phyloP scores from a whole-genome alignment of 2,329 filamentous ascomycete genomes.

The Calonectria hawksworthii region DNA sequence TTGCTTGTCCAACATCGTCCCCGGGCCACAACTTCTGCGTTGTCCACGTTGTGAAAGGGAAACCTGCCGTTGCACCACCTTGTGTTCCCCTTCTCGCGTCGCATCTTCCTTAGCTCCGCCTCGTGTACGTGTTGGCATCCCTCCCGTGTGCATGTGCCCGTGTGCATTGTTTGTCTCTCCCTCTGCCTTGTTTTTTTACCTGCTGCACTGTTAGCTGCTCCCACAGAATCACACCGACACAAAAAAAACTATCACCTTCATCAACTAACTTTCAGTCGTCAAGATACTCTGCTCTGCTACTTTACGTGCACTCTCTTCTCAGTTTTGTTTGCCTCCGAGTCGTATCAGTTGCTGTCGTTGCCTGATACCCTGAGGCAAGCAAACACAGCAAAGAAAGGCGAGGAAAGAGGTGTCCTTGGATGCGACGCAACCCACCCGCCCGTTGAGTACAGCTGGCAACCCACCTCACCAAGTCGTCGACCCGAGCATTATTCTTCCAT shows the following conservation, averaged over 20 bases:
- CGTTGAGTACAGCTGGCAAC: constrained; percentile 4
- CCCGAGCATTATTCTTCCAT: background rate
- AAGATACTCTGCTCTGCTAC: background rate
- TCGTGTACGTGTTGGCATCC: constrained; percentile 12
- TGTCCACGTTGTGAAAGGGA: constrained; percentile 1
- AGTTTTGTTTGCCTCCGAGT: background rate
- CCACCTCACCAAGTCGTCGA: background rate
- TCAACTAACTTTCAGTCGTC: background rate
- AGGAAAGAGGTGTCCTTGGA: constrained; percentile 13
- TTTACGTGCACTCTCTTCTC: background rate
- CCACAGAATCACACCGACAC: background rate
- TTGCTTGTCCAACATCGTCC: background rate
- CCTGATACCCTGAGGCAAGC: constrained; percentile 15
- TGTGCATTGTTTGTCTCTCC: constrained; percentile 4
- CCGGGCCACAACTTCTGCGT: constrained; percentile 6
- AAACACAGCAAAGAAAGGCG: background rate
- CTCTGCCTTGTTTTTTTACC: background rate
- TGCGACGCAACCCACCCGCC: constrained; percentile 20
- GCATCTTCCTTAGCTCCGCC: constrained; percentile 5
- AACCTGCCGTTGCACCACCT: constrained; percentile 13
- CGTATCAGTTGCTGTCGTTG: constrained; percentile 25
- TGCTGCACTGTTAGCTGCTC: background rate
- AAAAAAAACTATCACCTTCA: background rate
- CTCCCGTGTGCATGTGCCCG: constrained; percentile 13
- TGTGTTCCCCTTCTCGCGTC: constrained; percentile 12